A percentile compares a stretch with the other conserved stretches of the same genome.
phyloP scores from a whole-genome alignment of 2,329 filamentous ascomycete species.

The Pseudogymnoascus destructans region DNA sequence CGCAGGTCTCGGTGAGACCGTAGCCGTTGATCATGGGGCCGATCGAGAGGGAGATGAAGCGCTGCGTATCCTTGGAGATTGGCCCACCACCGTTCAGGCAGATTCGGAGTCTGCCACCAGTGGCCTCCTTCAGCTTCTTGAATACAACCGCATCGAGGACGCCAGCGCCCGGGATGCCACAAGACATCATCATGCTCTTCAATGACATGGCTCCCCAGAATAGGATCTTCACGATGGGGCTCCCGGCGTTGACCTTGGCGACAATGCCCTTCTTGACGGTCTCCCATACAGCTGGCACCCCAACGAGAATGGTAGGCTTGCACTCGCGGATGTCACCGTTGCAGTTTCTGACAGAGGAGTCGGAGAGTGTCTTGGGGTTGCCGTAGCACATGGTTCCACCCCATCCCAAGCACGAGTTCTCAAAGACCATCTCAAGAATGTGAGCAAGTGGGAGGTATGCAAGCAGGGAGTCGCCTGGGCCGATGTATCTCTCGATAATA shows the following conservation, averaged over 20 bases:
- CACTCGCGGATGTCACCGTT: conserved; percentile 88
- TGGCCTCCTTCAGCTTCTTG: conserved; percentile 76
- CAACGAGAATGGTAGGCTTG: conserved; percentile 75
- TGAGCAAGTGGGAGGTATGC: conserved; percentile 91
- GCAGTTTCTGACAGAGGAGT: conserved; percentile 75
- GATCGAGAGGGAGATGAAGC: conserved; percentile 79
- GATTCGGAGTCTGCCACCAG: conserved; percentile 73
- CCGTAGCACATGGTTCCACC: conserved; percentile 90
- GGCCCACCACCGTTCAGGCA: conserved; percentile 89
- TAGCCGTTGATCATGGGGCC: conserved; percentile 90
- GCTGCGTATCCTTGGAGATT: conserved; percentile 70
- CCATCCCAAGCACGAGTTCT: conserved; percentile 78
- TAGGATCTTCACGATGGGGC: conserved; percentile 53
- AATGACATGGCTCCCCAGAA: conserved; percentile 54
- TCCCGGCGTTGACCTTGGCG: conserved; percentile 57
- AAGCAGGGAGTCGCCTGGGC: conserved; percentile 63
- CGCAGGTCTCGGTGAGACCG: conserved; percentile 81
- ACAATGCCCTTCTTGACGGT: conserved; percentile 90
- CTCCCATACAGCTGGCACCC: conserved; percentile 95
- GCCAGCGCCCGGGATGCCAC: conserved; percentile 48
- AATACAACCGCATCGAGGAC: conserved; percentile 74
- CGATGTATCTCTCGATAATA: conserved; percentile 64
- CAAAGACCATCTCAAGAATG: conserved; percentile 89
- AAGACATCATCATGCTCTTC: conserved; percentile 45
- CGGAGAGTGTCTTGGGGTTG: conserved; percentile 74